These are phyloP conservation scores for Sisymbrium altissimum DNA, from an alignment of 345 rosid genomes.

Conservation along the genomic window DNA sequence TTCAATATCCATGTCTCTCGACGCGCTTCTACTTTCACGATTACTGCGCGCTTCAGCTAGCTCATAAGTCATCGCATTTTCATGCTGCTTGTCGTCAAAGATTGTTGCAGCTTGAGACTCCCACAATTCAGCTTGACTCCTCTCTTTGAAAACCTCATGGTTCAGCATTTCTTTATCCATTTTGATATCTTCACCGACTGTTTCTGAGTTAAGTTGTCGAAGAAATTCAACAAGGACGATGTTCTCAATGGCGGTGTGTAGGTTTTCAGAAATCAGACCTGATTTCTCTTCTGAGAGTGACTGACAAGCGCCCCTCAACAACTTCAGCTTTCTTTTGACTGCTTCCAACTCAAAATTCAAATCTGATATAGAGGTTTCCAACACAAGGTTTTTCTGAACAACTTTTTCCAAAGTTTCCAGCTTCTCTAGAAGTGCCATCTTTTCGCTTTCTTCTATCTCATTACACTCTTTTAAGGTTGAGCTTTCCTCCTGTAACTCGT, in stretches of 20 bases:
- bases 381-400: slow-evolving; percentile 58
- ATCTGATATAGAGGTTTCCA: slow-evolving; percentile 77
- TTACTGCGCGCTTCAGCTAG: slow-evolving; percentile 41
- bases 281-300: slow-evolving; percentile 60
- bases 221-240: slow-evolving; percentile 56
- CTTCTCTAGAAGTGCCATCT: slow-evolving; percentile 53
- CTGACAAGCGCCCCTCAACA: slow-evolving; percentile 59
- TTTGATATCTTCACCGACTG: slow-evolving; percentile 46
- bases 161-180: slow-evolving; percentile 45
- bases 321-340: slow-evolving; percentile 54
- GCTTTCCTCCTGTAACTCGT: slow-evolving; percentile 59
- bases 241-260: slow-evolving; percentile 47
- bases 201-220: slow-evolving; percentile 57
- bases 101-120: slow-evolving; percentile 53
- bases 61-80: slow-evolving; percentile 58
- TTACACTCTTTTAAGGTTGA: slow-evolving; percentile 42
- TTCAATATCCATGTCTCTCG: slow-evolving; percentile 41
- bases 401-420: slow-evolving; percentile 67
- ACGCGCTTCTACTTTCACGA: slow-evolving; percentile 37
- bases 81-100: slow-evolving; percentile 51
- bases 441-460: slow-evolving; percentile 51
- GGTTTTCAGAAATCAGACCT: slow-evolving; percentile 56
- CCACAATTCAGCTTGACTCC: slow-evolving; percentile 48
- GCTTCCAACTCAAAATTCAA: slow-evolving; percentile 73
- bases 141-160: slow-evolving; percentile 42